Percentiles rank a stretch among this genome's conserved stretches.
phyloP scores from a whole-genome alignment of 2,329 filamentous ascomycete genomes.

The Monosporascus sp. region DNA sequence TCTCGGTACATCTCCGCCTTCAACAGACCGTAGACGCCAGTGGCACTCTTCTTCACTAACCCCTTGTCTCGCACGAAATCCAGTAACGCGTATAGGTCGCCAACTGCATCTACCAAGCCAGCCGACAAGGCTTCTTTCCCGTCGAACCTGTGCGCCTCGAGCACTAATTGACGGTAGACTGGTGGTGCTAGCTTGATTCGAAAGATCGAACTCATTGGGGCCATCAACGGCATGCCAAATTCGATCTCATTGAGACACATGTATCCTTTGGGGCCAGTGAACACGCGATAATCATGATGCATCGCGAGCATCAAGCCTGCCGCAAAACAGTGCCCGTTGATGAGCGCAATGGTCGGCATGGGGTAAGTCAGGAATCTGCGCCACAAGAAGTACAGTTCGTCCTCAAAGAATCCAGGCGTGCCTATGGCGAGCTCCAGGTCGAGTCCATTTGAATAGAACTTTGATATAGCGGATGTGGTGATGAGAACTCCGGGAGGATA shows the following conservation, averaged over 20 bases:
- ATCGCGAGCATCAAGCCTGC: constrained; percentile 77
- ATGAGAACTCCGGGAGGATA: constrained; percentile 68
- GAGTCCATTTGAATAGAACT: constrained; percentile 83
- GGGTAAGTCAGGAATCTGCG: constrained; percentile 63
- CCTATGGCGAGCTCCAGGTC: constrained; percentile 62
- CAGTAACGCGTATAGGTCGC: constrained; percentile 54
- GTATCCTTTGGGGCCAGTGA: constrained; percentile 63
- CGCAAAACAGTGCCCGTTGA: constrained; percentile 78
- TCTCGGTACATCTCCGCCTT: constrained; percentile 74
- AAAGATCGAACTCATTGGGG: constrained; percentile 71
- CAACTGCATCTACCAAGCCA: constrained; percentile 61
- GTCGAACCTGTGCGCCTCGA: constrained; percentile 67
- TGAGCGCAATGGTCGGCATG: constrained; percentile 74
- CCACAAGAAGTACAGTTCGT: constrained; percentile 60
- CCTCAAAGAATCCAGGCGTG: constrained; percentile 56
- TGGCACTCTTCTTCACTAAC: constrained; percentile 56
- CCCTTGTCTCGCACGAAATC: constrained; percentile 53
- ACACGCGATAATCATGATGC: constrained; percentile 78
- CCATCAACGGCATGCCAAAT: constrained; percentile 68
- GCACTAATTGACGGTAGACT: constrained; percentile 58
- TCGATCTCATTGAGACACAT: constrained; percentile 78
- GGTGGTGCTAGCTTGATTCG: constrained; percentile 57
- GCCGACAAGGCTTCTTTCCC: constrained; percentile 57
- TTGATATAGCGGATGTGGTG: constrained; percentile 68
- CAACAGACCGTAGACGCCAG: constrained; percentile 63